Conservation (phyloP, 495 filamentous ascomycete genomes). For the Rhizodiscina lignyota region DNA sequence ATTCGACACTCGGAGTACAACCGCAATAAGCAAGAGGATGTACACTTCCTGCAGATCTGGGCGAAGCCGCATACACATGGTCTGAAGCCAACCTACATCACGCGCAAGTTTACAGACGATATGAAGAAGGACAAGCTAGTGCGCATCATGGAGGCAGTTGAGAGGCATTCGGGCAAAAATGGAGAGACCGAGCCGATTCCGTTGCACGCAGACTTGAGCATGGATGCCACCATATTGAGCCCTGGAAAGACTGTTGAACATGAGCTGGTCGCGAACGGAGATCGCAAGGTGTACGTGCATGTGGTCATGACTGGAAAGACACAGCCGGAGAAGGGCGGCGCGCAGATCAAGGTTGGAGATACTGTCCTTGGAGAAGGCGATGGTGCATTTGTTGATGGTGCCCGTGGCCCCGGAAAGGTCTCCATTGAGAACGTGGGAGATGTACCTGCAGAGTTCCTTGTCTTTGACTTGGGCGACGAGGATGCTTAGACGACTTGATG, state of each 20-base stretch:
- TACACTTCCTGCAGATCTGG: slow-evolving; percentile 78
- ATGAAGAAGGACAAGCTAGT: slow-evolving; percentile 51
- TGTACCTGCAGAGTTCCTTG: slow-evolving; percentile 19
- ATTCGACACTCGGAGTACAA: slow-evolving; percentile 67
- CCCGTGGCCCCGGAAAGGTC: slow-evolving; percentile 16
- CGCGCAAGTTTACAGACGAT: slow-evolving; percentile 46
- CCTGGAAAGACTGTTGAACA: slow-evolving; percentile 26
- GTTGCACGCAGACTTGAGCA: slow-evolving; percentile 63
- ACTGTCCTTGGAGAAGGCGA: slow-evolving; percentile 51
- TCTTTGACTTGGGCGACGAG: slow-evolving; percentile 21
- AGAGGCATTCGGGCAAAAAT: slow-evolving; percentile 34
- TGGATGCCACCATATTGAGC: slow-evolving; percentile 48
- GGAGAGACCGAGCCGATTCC: slow-evolving; percentile 53
- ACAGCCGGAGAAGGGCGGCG: slow-evolving; percentile 42
- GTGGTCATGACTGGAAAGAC: slow-evolving; percentile 40
- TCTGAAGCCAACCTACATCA: slow-evolving; percentile 54
- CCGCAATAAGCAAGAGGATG: slow-evolving; percentile 41
- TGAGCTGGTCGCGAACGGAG: slow-evolving; percentile 41
- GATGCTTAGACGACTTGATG: slow-evolving; percentile 61
- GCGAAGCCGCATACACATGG: slow-evolving; percentile 52
- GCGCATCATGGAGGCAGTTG: slow-evolving; percentile 52
- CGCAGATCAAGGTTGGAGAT: slow-evolving; percentile 49
- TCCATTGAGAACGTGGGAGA: slow-evolving; percentile 21
- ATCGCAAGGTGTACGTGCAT: slow-evolving; percentile 61
- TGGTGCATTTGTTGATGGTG: slow-evolving; percentile 44